Evolutionary conservation across 768 basidiomycete genomes (phyloP), one percentile per base, ranked within the genome.

Genomic region (Tephrocybe sp.): DNA sequence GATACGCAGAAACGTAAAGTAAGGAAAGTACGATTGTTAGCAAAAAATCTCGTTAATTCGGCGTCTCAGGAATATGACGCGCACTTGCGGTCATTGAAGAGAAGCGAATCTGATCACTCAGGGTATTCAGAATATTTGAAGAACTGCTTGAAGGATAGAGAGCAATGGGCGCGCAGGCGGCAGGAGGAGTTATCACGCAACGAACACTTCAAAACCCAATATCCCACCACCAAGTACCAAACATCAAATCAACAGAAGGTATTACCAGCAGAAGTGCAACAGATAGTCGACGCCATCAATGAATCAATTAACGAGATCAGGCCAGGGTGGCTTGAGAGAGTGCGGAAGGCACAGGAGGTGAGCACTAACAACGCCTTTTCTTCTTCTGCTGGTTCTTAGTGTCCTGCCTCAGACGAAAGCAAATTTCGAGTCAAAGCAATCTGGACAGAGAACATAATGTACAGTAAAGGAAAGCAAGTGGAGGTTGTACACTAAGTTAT

Each of bases 291-390:
- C 35, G 79, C 80, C 35, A 71, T 87, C 51, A 71, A 78, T 47
- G 68, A 73, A 33, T 64, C 71, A 49, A 82, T 87, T 49, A 70
- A 78, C 49, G 69, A 74, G 35, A 64, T 70, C 48, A 82, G 78
- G 58, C 85, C 85, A 33, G 85, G 85, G 52, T 84, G 84, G 78
- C 76, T 79, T 53, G 72, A 71, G 17, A 75, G 85, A 47, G 73
- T 73, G 62, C 72, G 73, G 58, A 76, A 75, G 48, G 73, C 73
- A 3, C 68, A 78, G 54, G 69, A 75, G 70, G 85, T 83, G 54
- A 52, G 71, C 59, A 22, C n/a, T 36, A 14, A 4, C 2, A 17
- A 22, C 13, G 1, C 5, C 14, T 3, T 31, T 10, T n/a, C n/a
- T 19, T 20, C n/a, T 20, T 10, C 17, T 48, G 8, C 13, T 16